These are phyloP conservation scores for Aureobasidium sp. DNA, from an alignment of 2,329 filamentous ascomycete genomes.

Conservation along the genomic window DNA sequence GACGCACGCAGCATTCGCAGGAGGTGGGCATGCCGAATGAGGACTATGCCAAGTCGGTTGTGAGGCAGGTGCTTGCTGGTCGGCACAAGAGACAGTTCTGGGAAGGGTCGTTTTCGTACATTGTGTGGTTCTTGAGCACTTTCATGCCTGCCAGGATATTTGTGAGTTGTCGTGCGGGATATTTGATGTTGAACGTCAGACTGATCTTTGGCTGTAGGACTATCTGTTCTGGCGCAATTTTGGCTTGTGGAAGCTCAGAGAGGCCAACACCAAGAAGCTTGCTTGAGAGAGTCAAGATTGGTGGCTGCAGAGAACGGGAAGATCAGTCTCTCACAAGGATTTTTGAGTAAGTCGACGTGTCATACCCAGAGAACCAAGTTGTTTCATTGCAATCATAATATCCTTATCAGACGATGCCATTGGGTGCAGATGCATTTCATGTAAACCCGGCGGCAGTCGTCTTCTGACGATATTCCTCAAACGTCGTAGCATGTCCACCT, in stretches of 20 bases:
- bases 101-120: slow-evolving; percentile 46
- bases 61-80: slow-evolving; percentile 41
- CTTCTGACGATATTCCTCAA: slow-evolving; percentile 43
- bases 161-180: slow-evolving; percentile 24
- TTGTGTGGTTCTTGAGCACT: slow-evolving; percentile 43
- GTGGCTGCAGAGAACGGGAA: neutral
- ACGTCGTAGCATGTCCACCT: slow-evolving; percentile 30
- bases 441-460: slow-evolving; percentile 30
- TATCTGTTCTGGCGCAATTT: slow-evolving; percentile 46
- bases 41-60: slow-evolving; percentile 49
- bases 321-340: too few relatives aligned
- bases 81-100: slow-evolving; percentile 40
- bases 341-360: too few relatives aligned
- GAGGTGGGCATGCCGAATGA: slow-evolving; percentile 46
- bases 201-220: slow-evolving; percentile 32
- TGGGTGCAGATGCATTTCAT: too few relatives aligned
- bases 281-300: neutral
- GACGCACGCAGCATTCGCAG: slow-evolving; percentile 48
- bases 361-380: too few relatives aligned
- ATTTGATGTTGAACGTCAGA: slow-evolving; percentile 19
- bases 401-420: too few relatives aligned
- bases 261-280: slow-evolving; percentile 25
- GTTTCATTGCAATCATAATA: too few relatives aligned
- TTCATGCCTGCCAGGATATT: slow-evolving; percentile 41
- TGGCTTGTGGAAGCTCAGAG: slow-evolving; percentile 41